Evolutionary conservation across 1,139 yeast species (phyloP), one percentile per base, ranked within the genome.

Genomic region (Diutina siamensis): DNA sequence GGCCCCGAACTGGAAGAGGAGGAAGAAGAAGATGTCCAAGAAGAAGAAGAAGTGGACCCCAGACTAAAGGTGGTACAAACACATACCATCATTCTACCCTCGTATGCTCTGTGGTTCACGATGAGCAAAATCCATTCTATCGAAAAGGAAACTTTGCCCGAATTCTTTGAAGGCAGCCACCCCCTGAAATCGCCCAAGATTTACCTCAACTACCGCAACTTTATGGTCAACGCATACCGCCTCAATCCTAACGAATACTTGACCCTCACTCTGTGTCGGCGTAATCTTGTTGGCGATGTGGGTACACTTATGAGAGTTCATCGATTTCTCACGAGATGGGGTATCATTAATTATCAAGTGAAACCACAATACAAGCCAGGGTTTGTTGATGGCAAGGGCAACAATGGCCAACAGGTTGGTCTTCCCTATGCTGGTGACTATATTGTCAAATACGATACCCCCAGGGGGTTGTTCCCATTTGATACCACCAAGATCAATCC

Each of bases 251-350:
- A 83, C 56, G 98, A 92, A 62, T 89, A 86, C 57, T 71, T 92
- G 46, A 87, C 97, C 0, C 83, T 88, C 47, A 92, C 98, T 0
- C 94, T 97, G 0, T 86, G 94, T 49, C 81, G 98, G 57, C 80
- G 99, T 57, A 92, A 89, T 57, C 72, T 94, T 51, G 94, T 88
- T 20, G 98, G 98, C 38, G 98, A 94, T 67, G 97, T 89, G 10
- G 95, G 97, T 18, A 83, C 96, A 1, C 74, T 94, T 50, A 79
- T 92, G 76, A 75, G 99, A 52, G 78, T 92, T 10, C 97, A 88
- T 60, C 77, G 86, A 51, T 92, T 94, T 58, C 70, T 94, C 52
- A 89, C 80, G 58, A 86, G 84, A 61, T 94, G 99, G 99, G 99
- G 99, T 0, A 69, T 94, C 48, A 87, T 94, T 48, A 94, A 94